Base-by-base conservation (phyloP, 768 basidiomycete species). In the Naganishia onofrii region DNA sequence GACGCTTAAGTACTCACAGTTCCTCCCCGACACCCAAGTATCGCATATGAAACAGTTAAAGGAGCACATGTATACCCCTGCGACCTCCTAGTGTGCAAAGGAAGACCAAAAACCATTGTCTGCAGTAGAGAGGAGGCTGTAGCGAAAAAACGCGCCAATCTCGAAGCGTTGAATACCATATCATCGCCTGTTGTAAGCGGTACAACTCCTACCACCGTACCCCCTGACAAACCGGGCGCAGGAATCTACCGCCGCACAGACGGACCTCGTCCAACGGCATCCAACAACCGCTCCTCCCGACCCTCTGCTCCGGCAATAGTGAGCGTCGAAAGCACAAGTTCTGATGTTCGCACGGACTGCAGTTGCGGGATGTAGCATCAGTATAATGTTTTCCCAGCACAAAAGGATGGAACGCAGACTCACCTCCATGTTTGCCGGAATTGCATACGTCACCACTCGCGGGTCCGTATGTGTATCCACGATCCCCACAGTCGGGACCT, bases 401-500 rank as follows among this genome's bases (percentile, higher is more conserved):
- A 13, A 57, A n/a, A 46, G 15, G 2, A 21, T 8, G 57, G 26
- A 42, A 32, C 0, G 51, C 26, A 38, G 13, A 73, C 81, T 75
- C 69, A 80, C 81, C 82, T 99, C 96, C 82, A 95, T 92, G 80
- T 98, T 99, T n/a, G 92, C 93, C 0, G 93, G 94, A 77, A 99
- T 97, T 52, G 96, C 90, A 80, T 96, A 98, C 86, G 97, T 96
- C 72, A 99, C 94, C 46, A 93, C 85, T 29, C 96, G 88, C 6
- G 96, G 96, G 82, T 99, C 96, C 52, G 88, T 90, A 78, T 99
- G 93, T 26, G 93, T 92, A 81, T 99, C 96, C 66, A 94, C 87
- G 70, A 98, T 88, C 38, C 89, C 96, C 70, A 98, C 88, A 0
- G 96, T 98, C 0, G 96, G 96, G 68, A 98, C 86, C 77, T 94